phyloP scores from a whole-genome alignment of 2,329 filamentous ascomycete genomes.

The Tetracladium maxilliforme region DNA sequence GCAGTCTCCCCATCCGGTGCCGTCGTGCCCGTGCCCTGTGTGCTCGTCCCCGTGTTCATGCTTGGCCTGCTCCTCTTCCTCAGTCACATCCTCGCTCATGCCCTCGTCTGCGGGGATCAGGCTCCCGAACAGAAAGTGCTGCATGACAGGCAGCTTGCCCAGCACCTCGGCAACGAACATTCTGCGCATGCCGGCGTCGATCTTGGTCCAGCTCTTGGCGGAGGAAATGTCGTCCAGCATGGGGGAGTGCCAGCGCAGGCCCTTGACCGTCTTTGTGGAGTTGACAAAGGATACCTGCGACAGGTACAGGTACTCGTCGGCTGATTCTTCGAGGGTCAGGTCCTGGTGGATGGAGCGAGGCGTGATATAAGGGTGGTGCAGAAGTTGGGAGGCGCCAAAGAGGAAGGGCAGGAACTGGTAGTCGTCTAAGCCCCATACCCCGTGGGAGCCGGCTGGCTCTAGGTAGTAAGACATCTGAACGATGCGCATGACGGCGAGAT shows the following conservation, averaged over 20 bases:
- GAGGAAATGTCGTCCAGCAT: conserved; percentile 97
- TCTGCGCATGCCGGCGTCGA: conserved; percentile 86
- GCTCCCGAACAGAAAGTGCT: conserved; percentile 90
- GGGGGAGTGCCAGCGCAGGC: conserved; percentile 87
- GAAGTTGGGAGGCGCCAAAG: conserved; percentile 80
- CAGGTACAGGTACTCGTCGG: conserved; percentile 74
- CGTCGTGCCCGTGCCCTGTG: conserved; percentile 56
- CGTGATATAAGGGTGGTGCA: conserved; percentile 70
- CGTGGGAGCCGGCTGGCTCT: conserved; percentile 90
- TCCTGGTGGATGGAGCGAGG: conserved; percentile 76
- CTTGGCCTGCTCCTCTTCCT: conserved; percentile 32
- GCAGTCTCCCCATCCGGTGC: conserved; percentile 80
- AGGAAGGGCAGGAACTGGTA: conserved; percentile 96
- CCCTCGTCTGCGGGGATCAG: conserved; percentile 66
- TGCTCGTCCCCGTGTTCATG: conserved; percentile 47
- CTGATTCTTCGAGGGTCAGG: conserved; percentile 75
- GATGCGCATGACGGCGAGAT: conserved; percentile 73
- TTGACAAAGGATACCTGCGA: conserved; percentile 92
- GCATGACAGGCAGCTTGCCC: conserved; percentile 91
- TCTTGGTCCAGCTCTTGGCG: conserved; percentile 79
- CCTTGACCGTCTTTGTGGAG: conserved; percentile 89
- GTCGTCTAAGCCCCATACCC: conserved; percentile 95
- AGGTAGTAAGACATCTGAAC: conserved; percentile 91
- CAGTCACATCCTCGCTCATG: conserved; percentile 54
- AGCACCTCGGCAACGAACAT: conserved; percentile 95